Evolutionary conservation across 306 rosid genomes (phyloP).

Genomic region (Glycine tomentella): DNA sequence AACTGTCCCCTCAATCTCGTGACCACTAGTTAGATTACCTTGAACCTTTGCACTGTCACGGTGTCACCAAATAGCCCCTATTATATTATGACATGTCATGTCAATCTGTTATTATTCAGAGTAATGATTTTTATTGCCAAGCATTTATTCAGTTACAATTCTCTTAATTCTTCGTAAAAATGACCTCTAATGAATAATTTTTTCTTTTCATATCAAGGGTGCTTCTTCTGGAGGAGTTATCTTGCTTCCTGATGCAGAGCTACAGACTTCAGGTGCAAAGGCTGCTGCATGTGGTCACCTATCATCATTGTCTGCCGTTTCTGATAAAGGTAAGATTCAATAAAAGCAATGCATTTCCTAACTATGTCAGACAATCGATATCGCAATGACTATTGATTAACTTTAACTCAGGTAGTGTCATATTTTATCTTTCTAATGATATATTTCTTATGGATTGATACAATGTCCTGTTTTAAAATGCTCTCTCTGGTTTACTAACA

Average conservation of each 20-base stretch:
- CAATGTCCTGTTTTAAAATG: slow-evolving; percentile 4
- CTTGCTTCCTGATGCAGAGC: slow-evolving; percentile 77
- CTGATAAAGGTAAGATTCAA: slow-evolving; percentile 70
- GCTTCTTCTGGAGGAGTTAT: slow-evolving; percentile 68
- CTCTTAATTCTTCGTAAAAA: background rate
- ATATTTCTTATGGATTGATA: slow-evolving; percentile 6
- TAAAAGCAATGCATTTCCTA: slow-evolving; percentile 35
- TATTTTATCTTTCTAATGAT: slow-evolving; percentile 18
- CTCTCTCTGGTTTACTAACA: slow-evolving; percentile 25
- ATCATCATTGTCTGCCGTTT: slow-evolving; percentile 74
- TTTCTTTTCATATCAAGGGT: slow-evolving; percentile 60
- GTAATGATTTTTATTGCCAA: slow-evolving; percentile 22
- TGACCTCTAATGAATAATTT: slow-evolving; percentile 15
- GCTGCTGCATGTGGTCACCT: slow-evolving; percentile 92
- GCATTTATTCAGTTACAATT: slow-evolving; percentile 6
- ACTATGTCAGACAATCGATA: slow-evolving; percentile 18
- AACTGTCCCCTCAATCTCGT: background rate
- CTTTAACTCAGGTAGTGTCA: slow-evolving; percentile 22
- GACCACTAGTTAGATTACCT: background rate
- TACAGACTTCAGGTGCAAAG: slow-evolving; percentile 85
- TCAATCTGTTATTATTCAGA: slow-evolving; percentile 11
- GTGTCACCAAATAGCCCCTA: background rate
- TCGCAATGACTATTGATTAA: background rate
- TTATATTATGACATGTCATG: background rate
- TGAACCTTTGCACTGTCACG: background rate